Conservation (phyloP, 2,329 filamentous ascomycete species). For the Trichophyton equinum region DNA sequence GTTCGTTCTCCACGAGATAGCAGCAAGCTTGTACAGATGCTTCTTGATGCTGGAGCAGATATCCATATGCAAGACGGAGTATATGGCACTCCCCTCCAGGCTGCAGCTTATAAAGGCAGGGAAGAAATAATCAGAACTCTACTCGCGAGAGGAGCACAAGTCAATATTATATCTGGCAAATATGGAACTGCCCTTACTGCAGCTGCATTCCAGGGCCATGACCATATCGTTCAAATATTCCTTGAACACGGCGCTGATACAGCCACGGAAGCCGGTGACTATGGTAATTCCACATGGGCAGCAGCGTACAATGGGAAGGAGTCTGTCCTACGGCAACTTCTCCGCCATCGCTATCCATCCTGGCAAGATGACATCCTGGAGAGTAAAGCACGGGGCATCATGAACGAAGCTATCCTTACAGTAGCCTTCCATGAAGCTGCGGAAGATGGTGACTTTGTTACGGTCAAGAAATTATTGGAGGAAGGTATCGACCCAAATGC, state of each 20-base stretch:
- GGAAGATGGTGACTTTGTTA: background rate
- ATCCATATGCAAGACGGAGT: conserved; percentile 10
- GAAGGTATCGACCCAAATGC: background rate
- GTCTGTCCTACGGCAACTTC: background rate
- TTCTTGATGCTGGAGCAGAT: conserved; percentile 13
- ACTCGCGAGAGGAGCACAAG: background rate
- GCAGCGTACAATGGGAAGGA: background rate
- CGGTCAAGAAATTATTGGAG: conserved; percentile 10
- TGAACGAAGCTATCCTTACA: background rate
- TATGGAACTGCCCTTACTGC: conserved; percentile 5
- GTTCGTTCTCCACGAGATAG: conserved; percentile 4
- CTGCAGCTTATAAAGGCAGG: conserved; percentile 1
- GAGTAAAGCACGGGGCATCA: background rate
- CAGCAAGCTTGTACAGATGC: conserved; percentile 7
- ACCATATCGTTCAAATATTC: conserved; percentile 1
- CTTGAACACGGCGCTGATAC: background rate
- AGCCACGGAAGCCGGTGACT: background rate
- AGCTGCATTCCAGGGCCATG: background rate
- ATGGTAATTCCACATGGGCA: background rate
- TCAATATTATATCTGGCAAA: background rate
- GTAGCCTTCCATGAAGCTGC: background rate
- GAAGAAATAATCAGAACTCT: background rate
- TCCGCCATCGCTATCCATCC: background rate
- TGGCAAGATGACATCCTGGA: background rate
- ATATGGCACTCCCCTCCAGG: conserved; percentile 4